Conservation (phyloP, 805 yeast genomes). For the Myxozyma melibiosi region DNA sequence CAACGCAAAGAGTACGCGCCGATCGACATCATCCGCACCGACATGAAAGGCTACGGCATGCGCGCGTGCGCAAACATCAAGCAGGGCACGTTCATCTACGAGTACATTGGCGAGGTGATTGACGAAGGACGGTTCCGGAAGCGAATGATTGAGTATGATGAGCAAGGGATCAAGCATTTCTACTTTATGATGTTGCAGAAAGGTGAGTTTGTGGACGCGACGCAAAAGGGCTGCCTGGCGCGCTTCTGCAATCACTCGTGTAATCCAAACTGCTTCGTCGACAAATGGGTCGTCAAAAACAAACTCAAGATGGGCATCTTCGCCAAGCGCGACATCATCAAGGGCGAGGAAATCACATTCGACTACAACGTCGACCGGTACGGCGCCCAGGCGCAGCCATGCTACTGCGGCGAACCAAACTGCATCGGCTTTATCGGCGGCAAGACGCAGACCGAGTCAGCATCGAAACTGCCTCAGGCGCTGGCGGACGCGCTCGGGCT, state of each 20-base stretch:
- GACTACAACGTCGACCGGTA: slow-evolving; percentile 94
- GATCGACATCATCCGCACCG: slow-evolving; percentile 82
- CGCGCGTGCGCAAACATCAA: slow-evolving; percentile 64
- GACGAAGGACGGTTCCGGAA: slow-evolving; percentile 74
- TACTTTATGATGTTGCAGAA: slow-evolving; percentile 85
- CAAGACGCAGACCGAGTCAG: slow-evolving; percentile 92
- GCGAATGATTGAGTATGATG: slow-evolving; percentile 75
- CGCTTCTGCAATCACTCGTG: slow-evolving; percentile 95
- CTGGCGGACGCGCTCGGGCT: slow-evolving; percentile 87
- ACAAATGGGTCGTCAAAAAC: slow-evolving; percentile 95
- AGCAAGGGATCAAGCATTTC: slow-evolving; percentile 86
- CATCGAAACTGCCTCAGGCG: slow-evolving; percentile 77
- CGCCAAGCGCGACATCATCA: slow-evolving; percentile 67
- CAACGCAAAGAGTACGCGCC: slow-evolving; percentile 73
- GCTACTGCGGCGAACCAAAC: slow-evolving; percentile 90
- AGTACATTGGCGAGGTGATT: slow-evolving; percentile 92
- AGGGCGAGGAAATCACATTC: slow-evolving; percentile 89
- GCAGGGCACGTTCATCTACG: slow-evolving; percentile 76
- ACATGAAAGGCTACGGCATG: slow-evolving; percentile 85
- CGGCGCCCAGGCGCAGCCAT: slow-evolving; percentile 91
- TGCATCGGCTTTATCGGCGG: slow-evolving; percentile 96
- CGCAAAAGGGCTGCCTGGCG: slow-evolving; percentile 82
- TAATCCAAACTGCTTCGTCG: slow-evolving; percentile 90
- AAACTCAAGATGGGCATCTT: slow-evolving; percentile 93
- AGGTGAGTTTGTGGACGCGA: slow-evolving; percentile 94